Conservation (phyloP, 139 green algal genomes). For the Nannochloris sp. region DNA sequence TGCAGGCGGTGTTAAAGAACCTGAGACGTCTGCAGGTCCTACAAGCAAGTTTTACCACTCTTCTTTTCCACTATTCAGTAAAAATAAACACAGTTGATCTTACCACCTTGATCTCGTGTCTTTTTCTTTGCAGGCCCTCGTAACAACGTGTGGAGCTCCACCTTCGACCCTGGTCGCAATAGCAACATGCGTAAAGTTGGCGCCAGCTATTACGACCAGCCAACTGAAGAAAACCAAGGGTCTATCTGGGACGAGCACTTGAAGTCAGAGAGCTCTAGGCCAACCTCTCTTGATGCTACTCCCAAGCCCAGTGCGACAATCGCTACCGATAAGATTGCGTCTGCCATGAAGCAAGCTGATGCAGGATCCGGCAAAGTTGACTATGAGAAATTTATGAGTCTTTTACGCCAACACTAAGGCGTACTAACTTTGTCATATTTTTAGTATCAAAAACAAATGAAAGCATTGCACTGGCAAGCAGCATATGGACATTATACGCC, state of each 20-base stretch:
- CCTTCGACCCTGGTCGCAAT: conserved; percentile 8
- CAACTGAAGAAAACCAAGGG: background rate
- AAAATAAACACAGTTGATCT: background rate
- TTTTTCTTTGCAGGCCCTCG: background rate
- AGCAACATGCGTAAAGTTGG: background rate
- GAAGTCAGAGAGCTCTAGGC: no score
- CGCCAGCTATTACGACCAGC: conserved; percentile 3
- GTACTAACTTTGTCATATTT: no score
- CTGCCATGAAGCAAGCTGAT: background rate
- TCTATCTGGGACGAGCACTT: conserved; percentile 5
- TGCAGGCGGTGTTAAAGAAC: no score
- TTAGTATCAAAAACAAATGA: no score
- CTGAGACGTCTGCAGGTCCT: no score
- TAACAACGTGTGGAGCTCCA: conserved; percentile 5
- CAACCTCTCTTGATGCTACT: no score
- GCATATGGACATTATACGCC: no score
- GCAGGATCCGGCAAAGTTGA: background rate
- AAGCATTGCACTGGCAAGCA: no score
- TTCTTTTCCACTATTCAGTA: background rate
- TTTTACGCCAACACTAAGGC: no score
- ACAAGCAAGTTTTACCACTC: background rate
- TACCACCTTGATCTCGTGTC: background rate
- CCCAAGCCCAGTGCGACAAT: no score
- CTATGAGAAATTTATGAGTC: background rate
- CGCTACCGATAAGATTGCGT: background rate